Base-by-base conservation (phyloP, 139 green algal species). In the Mesotaenium endlicherianum region DNA sequence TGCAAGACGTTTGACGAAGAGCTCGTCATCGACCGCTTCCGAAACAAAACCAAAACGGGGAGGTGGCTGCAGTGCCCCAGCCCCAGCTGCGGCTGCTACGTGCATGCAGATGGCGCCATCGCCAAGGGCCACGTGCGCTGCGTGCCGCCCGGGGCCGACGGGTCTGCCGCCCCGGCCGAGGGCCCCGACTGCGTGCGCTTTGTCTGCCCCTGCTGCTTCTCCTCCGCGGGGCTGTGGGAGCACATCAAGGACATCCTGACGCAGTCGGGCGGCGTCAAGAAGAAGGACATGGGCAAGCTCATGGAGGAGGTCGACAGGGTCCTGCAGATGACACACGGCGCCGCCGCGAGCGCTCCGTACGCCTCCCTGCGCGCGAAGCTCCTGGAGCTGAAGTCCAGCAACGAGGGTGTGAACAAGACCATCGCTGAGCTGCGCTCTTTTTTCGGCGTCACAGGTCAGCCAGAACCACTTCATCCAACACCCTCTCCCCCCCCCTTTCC, bases 261-360 rank as follows among this genome's bases (percentile, higher is more conserved):
- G 57, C 34, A n/a, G 57, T 39, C n/a, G 11, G 57, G n/a, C 11
- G 57, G 57, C 14, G 57, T 68, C n/a, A 68, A 68, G 57, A 68
- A 68, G 57, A 68, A 68, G 57, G 57, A 68, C 2, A 68, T 68
- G 57, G 57, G 57, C n/a, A 68, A 68, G 57, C 26, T 68, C n/a
- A 68, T n/a, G 6, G 57, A 68, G 57, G 57, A 68, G 57, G 36
- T 68, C n/a, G 57, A 11, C n/a, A n/a, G 57, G 0, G 57, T 68
- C n/a, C 4, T 68, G 57, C 17, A 30, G 57, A 30, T 68, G n/a
- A 68, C 57, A 5, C 16, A 30, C 16, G 57, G 57, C 36, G 57
- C 57, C 14, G 57, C 34, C n/a, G 34, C n/a, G 57, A 39, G 57
- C 57, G 57, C 34, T n/a, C 57, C 57, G n/a, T 68, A 68, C 57